phyloP scores from a whole-genome alignment of 1,139 yeast genomes.

The Pichia sp. region DNA sequence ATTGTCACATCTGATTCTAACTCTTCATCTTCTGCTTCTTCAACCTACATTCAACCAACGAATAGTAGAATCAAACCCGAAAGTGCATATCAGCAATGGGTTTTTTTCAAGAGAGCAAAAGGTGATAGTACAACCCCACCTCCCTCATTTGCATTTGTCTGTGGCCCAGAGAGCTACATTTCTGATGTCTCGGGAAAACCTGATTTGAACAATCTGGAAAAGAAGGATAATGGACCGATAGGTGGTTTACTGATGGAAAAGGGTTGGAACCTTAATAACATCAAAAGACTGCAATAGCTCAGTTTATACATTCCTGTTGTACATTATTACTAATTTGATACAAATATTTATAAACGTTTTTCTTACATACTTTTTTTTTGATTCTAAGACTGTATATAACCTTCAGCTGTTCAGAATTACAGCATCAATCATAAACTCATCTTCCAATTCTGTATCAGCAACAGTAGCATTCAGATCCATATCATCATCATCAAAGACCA shows the following conservation, averaged over 20 bases:
- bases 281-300: constrained; percentile 46
- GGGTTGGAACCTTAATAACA: constrained; percentile 67
- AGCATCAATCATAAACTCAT: constrained; percentile 62
- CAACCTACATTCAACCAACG: constrained; percentile 11
- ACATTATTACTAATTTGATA: not conserved
- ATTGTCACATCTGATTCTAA: constrained; percentile 5
- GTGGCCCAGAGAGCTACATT: constrained; percentile 90
- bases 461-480: constrained; percentile 47
- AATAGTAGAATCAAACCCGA: constrained; percentile 22
- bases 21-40: not conserved
- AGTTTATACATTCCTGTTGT: not conserved
- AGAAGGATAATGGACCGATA: constrained; percentile 53
- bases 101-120: constrained; percentile 19
- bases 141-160: constrained; percentile 61
- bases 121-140: constrained; percentile 18
- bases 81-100: constrained; percentile 50
- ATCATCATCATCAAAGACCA: constrained; percentile 74
- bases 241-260: constrained; percentile 61
- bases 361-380: too few species aligned
- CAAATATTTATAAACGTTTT: not conserved
- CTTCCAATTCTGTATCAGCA: constrained; percentile 76
- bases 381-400: not conserved
- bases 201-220: constrained; percentile 41
- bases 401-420: not conserved
- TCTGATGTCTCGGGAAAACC: constrained; percentile 67